Evolutionary conservation across 2,329 filamentous ascomycete genomes (phyloP).

Genomic region (Colletotrichum endophyticum): DNA sequence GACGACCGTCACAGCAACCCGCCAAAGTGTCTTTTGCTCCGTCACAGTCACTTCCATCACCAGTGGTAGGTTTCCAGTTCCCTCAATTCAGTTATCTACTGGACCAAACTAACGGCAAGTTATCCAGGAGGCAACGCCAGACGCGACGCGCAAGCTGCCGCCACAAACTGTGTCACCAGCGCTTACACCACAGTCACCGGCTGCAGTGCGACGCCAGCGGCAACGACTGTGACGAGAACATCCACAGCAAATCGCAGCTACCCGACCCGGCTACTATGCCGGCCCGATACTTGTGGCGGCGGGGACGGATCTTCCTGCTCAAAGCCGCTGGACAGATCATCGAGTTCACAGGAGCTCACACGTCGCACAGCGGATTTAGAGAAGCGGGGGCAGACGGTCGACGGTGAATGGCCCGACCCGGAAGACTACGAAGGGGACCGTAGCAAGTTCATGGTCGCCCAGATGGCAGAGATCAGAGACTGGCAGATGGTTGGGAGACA

Average conservation of each 20-base stretch:
- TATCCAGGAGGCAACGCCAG: neutral
- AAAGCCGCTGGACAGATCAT: neutral
- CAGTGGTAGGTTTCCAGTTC: neutral
- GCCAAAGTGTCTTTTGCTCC: neutral
- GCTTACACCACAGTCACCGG: neutral
- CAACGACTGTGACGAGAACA: neutral
- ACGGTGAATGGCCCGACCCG: neutral
- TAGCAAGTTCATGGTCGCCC: neutral
- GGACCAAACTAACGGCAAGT: rapidly evolving
- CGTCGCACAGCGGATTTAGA: neutral
- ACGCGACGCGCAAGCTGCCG: neutral
- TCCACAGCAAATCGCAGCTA: neutral
- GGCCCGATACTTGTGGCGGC: neutral
- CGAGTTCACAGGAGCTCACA: neutral
- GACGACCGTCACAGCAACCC: neutral
- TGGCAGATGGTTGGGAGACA: neutral
- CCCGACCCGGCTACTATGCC: neutral
- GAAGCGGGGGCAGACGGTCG: neutral
- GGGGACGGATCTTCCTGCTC: neutral
- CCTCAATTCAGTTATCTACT: no score
- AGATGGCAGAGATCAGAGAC: neutral
- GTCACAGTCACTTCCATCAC: neutral
- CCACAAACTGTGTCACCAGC: neutral
- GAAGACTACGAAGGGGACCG: neutral
- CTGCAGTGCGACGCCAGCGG: neutral